phyloP scores from a whole-genome alignment of 139 green algal species.

The Picochlorum sp. region DNA sequence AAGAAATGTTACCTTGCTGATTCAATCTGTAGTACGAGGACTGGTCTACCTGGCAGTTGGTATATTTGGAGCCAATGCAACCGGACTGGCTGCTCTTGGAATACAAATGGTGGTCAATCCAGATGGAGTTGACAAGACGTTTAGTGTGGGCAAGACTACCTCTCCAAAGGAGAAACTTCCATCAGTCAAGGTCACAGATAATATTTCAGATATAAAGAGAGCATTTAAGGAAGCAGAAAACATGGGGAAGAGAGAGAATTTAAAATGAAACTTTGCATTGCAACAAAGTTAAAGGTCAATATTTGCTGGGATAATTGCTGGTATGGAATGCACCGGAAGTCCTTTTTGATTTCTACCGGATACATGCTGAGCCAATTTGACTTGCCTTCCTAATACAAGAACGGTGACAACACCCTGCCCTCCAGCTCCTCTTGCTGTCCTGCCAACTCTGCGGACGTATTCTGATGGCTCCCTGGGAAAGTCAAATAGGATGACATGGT shows the following conservation, averaged over 20 bases:
- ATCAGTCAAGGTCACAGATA: conserved; percentile 12
- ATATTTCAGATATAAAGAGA: conserved; percentile 8
- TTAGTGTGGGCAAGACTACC: not conserved
- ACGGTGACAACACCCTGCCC: conserved; percentile 61
- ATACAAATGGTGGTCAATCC: not conserved
- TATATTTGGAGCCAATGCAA: conserved; percentile 40
- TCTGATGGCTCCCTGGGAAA: conserved; percentile 90
- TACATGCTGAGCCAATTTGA: conserved; percentile 57
- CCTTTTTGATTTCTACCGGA: conserved; percentile 56
- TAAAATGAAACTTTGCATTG: not conserved
- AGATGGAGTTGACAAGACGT: not conserved
- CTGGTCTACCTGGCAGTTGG: conserved; percentile 45
- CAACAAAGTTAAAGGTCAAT: not conserved
- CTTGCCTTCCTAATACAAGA: conserved; percentile 77
- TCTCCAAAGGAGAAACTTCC: conserved; percentile 17
- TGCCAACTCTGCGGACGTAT: conserved; percentile 82
- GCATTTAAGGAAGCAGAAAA: conserved; percentile 23
- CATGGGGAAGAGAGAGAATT: not conserved
- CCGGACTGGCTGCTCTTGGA: conserved; percentile 16
- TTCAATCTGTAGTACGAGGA: conserved; percentile 28
- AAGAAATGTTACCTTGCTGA: conserved; percentile 32
- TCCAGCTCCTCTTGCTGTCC: conserved; percentile 71
- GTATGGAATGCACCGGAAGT: conserved; percentile 54
- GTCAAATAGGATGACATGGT: conserved; percentile 93
- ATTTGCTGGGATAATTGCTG: conserved; percentile 9